Conservation (phyloP, 2,329 filamentous ascomycete genomes). For the Claviceps citrina region DNA sequence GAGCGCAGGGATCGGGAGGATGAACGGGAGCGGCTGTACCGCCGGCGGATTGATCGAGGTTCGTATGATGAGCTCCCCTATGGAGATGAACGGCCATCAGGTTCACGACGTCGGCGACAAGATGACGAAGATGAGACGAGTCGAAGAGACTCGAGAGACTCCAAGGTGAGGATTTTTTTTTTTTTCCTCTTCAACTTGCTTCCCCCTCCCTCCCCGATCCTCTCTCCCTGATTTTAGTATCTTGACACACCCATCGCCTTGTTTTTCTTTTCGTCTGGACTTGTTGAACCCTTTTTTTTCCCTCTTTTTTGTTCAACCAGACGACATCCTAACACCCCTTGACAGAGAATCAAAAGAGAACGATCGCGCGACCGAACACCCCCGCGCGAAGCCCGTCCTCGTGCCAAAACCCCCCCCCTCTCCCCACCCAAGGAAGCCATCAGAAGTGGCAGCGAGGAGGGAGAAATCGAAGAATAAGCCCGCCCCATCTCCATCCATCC, state of each 20-base stretch:
- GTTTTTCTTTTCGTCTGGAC: no score
- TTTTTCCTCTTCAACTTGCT: no score
- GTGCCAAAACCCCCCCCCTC: slow-evolving; percentile 39
- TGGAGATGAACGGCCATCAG: slow-evolving; percentile 54
- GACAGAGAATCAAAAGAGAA: slow-evolving; percentile 43
- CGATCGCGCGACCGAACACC: slow-evolving; percentile 45
- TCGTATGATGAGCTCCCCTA: slow-evolving; percentile 83
- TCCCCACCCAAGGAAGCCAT: slow-evolving; percentile 30
- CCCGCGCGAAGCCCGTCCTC: slow-evolving; percentile 38
- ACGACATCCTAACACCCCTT: slow-evolving; percentile 12
- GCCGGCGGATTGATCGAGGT: slow-evolving; percentile 60
- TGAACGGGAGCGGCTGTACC: slow-evolving; percentile 76
- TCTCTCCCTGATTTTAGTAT: no score
- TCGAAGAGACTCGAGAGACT: slow-evolving; percentile 48
- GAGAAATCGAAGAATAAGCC: slow-evolving; percentile 69
- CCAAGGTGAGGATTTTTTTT: slow-evolving; percentile 37
- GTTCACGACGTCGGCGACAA: slow-evolving; percentile 58
- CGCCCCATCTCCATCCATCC: not conserved
- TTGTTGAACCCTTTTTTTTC: no score
- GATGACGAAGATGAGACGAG: slow-evolving; percentile 61
- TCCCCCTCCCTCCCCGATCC: not conserved
- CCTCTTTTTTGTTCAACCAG: no score
- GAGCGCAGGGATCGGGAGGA: slow-evolving; percentile 80
- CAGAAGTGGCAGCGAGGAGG: slow-evolving; percentile 75
- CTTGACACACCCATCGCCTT: slow-evolving; percentile 8